phyloP scores from a whole-genome alignment of 2,329 filamentous ascomycete species.

The Fusarium sp. region DNA sequence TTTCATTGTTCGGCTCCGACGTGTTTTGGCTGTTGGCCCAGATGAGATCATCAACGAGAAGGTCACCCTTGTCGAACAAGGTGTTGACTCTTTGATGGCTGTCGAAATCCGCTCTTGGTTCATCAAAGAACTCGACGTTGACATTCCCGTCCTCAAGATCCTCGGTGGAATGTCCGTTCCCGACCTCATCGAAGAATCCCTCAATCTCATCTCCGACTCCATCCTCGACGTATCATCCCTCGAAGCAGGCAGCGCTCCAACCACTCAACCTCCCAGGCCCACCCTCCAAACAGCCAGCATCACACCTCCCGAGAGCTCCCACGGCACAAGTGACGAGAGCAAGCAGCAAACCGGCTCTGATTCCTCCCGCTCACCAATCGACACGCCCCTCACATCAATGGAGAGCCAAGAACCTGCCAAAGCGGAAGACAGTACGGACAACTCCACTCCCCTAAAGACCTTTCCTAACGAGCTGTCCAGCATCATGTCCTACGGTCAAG shows the following conservation, averaged over 20 bases:
- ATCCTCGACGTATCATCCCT: background rate
- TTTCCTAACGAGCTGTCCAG: background rate
- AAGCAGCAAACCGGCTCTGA: rapidly evolving
- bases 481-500: constrained; percentile 52
- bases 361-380: background rate
- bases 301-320: background rate
- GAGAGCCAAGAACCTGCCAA: background rate
- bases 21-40: background rate
- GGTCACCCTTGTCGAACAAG: background rate
- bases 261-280: background rate
- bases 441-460: background rate
- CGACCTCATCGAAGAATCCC: background rate
- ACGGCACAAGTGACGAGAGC: background rate
- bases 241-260: background rate
- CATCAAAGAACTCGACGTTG: constrained; percentile 53
- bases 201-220: background rate
- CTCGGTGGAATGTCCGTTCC: constrained; percentile 17
- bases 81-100: background rate
- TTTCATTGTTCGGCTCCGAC: background rate
- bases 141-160: constrained; percentile 57
- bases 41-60: background rate
- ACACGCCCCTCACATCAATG: background rate
- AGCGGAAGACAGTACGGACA: background rate
- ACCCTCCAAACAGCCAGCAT: background rate
- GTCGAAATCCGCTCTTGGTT: constrained; percentile 59